A percentile compares a stretch with the other conserved stretches of the same genome.
Evolutionary conservation across 2,329 filamentous ascomycete genomes (phyloP).

Genomic region (Alternaria postmessia): DNA sequence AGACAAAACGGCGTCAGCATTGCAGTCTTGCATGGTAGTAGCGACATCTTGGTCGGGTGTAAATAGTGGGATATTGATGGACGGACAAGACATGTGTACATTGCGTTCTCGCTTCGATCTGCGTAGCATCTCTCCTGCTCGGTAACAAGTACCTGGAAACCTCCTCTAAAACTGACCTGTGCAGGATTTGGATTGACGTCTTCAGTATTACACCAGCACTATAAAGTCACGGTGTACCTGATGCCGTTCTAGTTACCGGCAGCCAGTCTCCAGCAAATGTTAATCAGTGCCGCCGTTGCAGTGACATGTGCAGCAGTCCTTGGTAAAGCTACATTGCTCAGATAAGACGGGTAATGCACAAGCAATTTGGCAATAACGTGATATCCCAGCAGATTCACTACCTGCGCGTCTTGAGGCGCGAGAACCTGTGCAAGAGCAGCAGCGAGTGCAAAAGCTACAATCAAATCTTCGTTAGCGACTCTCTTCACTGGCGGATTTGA

Average conservation of each 20-base stretch:
- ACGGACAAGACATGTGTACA: neutral
- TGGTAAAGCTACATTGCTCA: conserved; percentile 27
- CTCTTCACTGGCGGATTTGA: neutral
- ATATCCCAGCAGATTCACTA: conserved; percentile 31
- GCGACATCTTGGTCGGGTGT: neutral
- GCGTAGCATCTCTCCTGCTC: neutral
- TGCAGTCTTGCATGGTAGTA: neutral
- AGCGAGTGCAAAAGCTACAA: conserved; percentile 27
- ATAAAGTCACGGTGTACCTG: conserved; percentile 8
- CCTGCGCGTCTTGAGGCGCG: conserved; percentile 31
- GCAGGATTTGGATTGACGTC: neutral
- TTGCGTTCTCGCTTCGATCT: neutral
- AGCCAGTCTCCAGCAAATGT: conserved; percentile 34
- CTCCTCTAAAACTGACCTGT: neutral
- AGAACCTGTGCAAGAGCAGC: conserved; percentile 32
- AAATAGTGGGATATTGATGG: neutral
- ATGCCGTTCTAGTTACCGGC: conserved; percentile 16
- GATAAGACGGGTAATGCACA: conserved; percentile 32
- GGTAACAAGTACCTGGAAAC: neutral
- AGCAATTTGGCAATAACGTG: conserved; percentile 34
- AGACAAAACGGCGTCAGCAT: neutral
- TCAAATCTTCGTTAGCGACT: neutral
- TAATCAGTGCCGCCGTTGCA: conserved; percentile 33
- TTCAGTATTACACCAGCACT: neutral
- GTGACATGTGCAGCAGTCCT: conserved; percentile 28